These are phyloP conservation scores for Datisca glomerata DNA, from an alignment of 306 rosid genomes.

Conservation along the genomic window DNA sequence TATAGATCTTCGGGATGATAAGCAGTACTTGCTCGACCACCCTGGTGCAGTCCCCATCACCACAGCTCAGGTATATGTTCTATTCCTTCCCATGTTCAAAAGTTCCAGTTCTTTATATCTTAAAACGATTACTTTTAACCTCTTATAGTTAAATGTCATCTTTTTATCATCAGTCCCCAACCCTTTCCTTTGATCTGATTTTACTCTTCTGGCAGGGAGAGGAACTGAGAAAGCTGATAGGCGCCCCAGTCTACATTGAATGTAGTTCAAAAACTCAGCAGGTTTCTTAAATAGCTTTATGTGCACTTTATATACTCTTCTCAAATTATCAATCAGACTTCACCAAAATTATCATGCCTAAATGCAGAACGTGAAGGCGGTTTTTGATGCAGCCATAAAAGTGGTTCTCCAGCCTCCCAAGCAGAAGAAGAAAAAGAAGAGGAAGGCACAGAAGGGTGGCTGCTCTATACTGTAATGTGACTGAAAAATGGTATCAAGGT, in stretches of 20 bases:
- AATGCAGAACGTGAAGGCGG: constrained; percentile 88
- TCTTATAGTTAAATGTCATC: constrained; percentile 3
- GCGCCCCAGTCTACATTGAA: constrained; percentile 77
- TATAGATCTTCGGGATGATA: constrained; percentile 91
- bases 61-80: constrained; percentile 67
- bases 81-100: constrained; percentile 6
- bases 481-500: neutral
- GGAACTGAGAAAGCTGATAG: constrained; percentile 76
- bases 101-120: neutral
- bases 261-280: constrained; percentile 97
- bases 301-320: constrained; percentile 2
- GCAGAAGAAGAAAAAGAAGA: constrained; percentile 65
- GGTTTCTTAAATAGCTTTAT: constrained; percentile 32
- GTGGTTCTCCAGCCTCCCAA: constrained; percentile 94
- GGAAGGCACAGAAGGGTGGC: constrained; percentile 56
- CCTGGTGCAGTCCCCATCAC: constrained; percentile 85
- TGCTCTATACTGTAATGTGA: constrained; percentile 68
- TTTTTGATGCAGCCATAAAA: constrained; percentile 87
- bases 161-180: too few species aligned
- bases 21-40: constrained; percentile 69
- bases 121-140: neutral
- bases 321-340: neutral
- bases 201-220: constrained; percentile 51
- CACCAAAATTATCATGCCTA: constrained; percentile 5
- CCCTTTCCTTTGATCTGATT: constrained; percentile 2